Evolutionary conservation across 2,329 filamentous ascomycete species (phyloP), one percentile per base, ranked within the genome.

Genomic region (Cladophialophora psammophila): DNA sequence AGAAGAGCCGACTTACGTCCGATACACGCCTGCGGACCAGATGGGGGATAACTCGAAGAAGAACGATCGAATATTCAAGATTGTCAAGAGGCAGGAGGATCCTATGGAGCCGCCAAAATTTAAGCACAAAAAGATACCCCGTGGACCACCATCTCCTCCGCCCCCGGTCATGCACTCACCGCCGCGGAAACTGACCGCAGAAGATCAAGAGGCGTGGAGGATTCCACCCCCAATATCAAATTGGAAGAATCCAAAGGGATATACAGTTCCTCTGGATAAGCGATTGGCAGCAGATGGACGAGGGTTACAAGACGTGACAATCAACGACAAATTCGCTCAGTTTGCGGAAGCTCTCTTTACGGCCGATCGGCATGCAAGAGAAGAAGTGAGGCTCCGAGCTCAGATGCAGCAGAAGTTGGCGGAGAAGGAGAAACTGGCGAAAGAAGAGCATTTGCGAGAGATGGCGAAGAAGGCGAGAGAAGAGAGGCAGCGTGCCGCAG

Each of bases 221-320:
- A 97, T 92, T 36, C 90, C 90, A 0, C 93, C 94, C 2, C 92
- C 94, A 0, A 90, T 99, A 1, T 96, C 92, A 20, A 98, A 98
- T 79, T 99, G 95, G 95, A 99, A 99, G 86, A 99, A 99, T 78
- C 92, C 94, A 0, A 98, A 98, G 82, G 95, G 95, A 74, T 99
- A 97, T 76, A 99, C 95, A 0, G 92, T 99, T 0, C 93, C 95
- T 0, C 80, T 99, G 60, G 95, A 99, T 78, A 99, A 99, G 83
- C 90, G 95, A 76, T 82, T 99, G 73, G 95, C 95, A 18, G 94
- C 95, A 8, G 94, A 98, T 78, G 95, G 95, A 12, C 87, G 95
- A 74, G 93, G 93, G 0, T 78, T 99, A 69, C 93, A 97, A 78
- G 95, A 99, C 77, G 89, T 97, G 50, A 91, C 93, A 6, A 98